Percentiles rank a stretch among this genome's conserved stretches.
phyloP scores from a whole-genome alignment of 2,329 filamentous ascomycete genomes.

The Anthostomella pinea region DNA sequence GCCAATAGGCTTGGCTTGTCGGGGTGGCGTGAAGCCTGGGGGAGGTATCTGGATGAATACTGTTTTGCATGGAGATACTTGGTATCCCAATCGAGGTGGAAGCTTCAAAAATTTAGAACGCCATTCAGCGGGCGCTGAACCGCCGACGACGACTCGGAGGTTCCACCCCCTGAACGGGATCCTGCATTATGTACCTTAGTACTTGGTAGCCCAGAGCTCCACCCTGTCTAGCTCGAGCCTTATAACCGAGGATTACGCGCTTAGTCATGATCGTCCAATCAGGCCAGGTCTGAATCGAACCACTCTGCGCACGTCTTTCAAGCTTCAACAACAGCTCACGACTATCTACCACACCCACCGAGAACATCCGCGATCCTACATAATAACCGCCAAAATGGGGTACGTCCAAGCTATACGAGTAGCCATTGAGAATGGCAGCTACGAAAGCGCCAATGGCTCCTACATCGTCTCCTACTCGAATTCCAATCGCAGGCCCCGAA shows the following conservation, averaged over 20 bases:
- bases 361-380: no score
- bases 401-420: no score
- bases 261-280: conserved; percentile 20
- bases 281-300: conserved; percentile 17
- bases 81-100: not conserved
- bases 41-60: no score
- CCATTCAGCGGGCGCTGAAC: no score
- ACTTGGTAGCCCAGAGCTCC: conserved; percentile 1
- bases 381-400: conserved; percentile 31
- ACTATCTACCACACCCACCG: conserved; percentile 1
- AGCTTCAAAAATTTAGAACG: not conserved
- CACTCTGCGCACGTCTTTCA: conserved; percentile 12
- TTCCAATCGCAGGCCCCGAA: conserved; percentile 4
- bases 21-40: not conserved
- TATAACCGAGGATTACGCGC: conserved; percentile 25
- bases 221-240: not conserved
- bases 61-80: not conserved
- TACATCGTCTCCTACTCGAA: conserved; percentile 1
- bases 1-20: conserved; percentile 9
- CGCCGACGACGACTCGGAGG: no score
- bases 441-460: conserved; percentile 15
- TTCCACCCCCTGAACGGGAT: no score
- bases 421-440: no score
- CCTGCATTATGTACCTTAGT: no score
- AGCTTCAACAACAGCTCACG: conserved; percentile 25